Evolutionary conservation across 2,329 filamentous ascomycete genomes (phyloP).

Genomic region (Didymosphaeria variabile): DNA sequence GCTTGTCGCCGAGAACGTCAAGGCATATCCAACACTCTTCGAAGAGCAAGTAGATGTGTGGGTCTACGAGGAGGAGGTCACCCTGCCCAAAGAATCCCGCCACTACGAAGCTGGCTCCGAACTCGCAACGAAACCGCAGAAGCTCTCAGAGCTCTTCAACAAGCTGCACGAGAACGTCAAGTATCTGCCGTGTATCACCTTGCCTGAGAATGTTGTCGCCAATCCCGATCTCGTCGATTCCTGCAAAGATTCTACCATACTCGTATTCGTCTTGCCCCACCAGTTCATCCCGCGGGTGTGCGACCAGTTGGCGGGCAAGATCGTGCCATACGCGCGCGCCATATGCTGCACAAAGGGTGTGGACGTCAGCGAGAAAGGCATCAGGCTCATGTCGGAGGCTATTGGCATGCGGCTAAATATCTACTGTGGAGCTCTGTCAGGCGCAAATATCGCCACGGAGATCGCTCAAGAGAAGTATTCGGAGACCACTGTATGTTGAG

Average conservation of each 20-base stretch:
- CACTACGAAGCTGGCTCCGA: slow-evolving; percentile 72
- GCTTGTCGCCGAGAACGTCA: slow-evolving; percentile 92
- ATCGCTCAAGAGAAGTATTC: slow-evolving; percentile 96
- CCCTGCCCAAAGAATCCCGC: slow-evolving; percentile 74
- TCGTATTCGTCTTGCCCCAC: slow-evolving; percentile 96
- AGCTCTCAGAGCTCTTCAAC: slow-evolving; percentile 93
- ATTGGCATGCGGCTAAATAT: slow-evolving; percentile 92
- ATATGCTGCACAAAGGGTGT: slow-evolving; percentile 99
- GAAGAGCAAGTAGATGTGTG: slow-evolving; percentile 96
- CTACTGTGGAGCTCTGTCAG: slow-evolving; percentile 94
- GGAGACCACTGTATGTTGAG: slow-evolving; percentile 74
- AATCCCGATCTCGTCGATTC: slow-evolving; percentile 83
- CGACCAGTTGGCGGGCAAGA: slow-evolving; percentile 83
- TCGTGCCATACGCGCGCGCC: slow-evolving; percentile 88
- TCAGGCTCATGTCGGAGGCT: slow-evolving; percentile 91
- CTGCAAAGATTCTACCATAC: slow-evolving; percentile 83
- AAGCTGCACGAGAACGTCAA: slow-evolving; percentile 94
- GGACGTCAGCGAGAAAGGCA: slow-evolving; percentile 84
- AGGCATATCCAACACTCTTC: slow-evolving; percentile 79
- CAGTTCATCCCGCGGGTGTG: slow-evolving; percentile 93
- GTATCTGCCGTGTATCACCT: slow-evolving; percentile 87
- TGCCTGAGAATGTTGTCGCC: slow-evolving; percentile 84
- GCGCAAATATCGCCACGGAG: slow-evolving; percentile 95
- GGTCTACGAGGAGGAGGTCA: slow-evolving; percentile 94
- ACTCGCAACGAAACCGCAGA: slow-evolving; percentile 73